phyloP scores from a whole-genome alignment of 768 basidiomycete species.

The Dacryopinax spathularia region DNA sequence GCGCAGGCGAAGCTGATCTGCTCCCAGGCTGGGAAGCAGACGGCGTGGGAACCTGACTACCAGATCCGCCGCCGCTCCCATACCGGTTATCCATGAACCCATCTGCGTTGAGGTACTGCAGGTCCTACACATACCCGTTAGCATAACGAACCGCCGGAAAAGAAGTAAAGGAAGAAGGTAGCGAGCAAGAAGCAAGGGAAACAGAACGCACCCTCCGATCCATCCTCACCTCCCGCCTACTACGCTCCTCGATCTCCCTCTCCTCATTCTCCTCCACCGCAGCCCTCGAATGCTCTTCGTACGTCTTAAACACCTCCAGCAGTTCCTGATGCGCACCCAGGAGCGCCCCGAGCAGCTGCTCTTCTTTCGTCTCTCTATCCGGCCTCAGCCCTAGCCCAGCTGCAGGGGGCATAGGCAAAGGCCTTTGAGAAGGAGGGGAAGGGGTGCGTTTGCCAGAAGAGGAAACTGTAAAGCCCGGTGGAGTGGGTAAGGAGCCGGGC shows the following conservation, averaged over 20 bases:
- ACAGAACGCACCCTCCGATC: slow-evolving; percentile 43
- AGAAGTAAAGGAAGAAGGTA: not conserved
- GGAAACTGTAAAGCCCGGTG: not conserved
- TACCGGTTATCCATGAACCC: slow-evolving; percentile 13
- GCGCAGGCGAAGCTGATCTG: slow-evolving; percentile 23
- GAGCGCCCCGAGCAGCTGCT: slow-evolving; percentile 56
- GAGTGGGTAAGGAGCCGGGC: not conserved
- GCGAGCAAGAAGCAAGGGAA: not conserved
- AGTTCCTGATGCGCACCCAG: slow-evolving; percentile 63
- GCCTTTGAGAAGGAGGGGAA: not conserved
- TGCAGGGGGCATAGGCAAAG: not conserved
- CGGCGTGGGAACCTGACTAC: slow-evolving; percentile 22
- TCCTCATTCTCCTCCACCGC: slow-evolving; percentile 40
- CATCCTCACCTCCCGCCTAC: slow-evolving; percentile 51
- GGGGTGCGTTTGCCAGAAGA: not conserved
- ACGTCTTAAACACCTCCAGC: slow-evolving; percentile 49
- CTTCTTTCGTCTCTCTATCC: slow-evolving; percentile 43
- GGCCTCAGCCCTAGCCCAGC: not conserved
- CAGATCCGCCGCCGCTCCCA: slow-evolving; percentile 3
- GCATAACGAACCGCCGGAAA: not conserved
- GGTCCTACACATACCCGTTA: slow-evolving; percentile 10
- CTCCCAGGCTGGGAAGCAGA: slow-evolving; percentile 20
- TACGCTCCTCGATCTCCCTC: slow-evolving; percentile 51
- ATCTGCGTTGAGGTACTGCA: slow-evolving; percentile 14
- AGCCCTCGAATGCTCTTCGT: slow-evolving; percentile 63